Conservation (phyloP, 345 rosid genomes). For the Dipteronia dyeriana region DNA sequence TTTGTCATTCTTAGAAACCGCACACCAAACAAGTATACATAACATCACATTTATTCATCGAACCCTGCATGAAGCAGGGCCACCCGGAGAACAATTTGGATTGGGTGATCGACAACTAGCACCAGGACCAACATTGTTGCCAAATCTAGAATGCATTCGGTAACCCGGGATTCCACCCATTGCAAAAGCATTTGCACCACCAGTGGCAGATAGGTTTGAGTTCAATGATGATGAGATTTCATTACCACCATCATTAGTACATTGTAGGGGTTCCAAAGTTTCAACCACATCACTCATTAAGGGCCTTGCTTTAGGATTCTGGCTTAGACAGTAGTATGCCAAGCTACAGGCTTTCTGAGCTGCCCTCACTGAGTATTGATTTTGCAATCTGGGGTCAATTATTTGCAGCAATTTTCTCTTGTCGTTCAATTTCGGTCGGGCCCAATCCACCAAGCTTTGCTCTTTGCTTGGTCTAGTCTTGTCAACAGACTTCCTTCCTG, state of each 20-base stretch:
- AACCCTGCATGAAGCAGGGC: conserved; percentile 79
- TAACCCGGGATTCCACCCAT: conserved; percentile 74
- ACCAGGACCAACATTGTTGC: conserved; percentile 77
- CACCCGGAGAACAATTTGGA: conserved; percentile 75
- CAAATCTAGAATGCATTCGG: conserved; percentile 55
- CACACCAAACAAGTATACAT: conserved; percentile 49
- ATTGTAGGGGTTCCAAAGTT: conserved; percentile 89
- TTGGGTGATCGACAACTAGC: conserved; percentile 75
- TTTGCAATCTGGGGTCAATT: conserved; percentile 86
- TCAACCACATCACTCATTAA: conserved; percentile 96
- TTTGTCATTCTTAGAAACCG: conserved; percentile 34
- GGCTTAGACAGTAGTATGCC: conserved; percentile 93
- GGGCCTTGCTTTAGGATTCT: conserved; percentile 97
- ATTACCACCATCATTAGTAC: conserved; percentile 42
- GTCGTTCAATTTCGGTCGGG: conserved; percentile 92
- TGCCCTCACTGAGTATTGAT: conserved; percentile 86
- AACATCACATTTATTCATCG: conserved; percentile 51
- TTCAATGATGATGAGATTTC: conserved; percentile 46
- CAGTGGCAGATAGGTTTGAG: conserved; percentile 29
- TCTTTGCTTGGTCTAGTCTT: conserved; percentile 94
- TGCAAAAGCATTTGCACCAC: conserved; percentile 50
- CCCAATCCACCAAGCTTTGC: conserved; percentile 98
- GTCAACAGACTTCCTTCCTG: conserved; percentile 93
- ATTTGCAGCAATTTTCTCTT: conserved; percentile 85
- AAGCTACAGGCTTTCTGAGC: conserved; percentile 96